Evolutionary conservation across 106 monocot species (phyloP), one percentile per base, ranked within the genome.

Genomic region (Amphibolis antarctica): DNA sequence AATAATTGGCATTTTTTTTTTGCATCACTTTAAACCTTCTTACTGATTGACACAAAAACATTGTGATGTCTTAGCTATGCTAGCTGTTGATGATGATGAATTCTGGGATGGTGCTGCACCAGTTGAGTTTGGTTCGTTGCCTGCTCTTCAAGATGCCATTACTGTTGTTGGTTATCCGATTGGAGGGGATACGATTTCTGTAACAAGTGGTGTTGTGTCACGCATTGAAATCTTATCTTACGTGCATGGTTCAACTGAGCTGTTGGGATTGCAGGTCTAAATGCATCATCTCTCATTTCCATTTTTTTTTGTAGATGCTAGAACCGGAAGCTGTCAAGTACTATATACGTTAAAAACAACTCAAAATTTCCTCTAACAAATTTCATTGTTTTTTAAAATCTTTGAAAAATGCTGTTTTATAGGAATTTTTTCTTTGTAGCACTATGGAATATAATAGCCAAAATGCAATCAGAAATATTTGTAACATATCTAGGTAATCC

Each of bases 131-230:
- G 98, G 98, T 22, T 68, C 80, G 19, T 77, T 99, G 65, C 98
- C 98, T 63, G 91, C 98, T 26, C 82, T 99, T n/a, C 98, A 99
- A 68, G 98, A 99, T 83, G 91, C 85, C 66, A 91, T 99, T 59
- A 85, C 91, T 69, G 98, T 99, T 60, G 90, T 99, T 66, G 98
- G 98, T 0, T 99, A 99, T 53, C 98, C 98, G 20, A 99, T 99
- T 76, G 98, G 98, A 64, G 91, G 98, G 44, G 98, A 99, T 61
- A 99, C 98, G 27, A 99, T 99, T 24, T 99, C 98, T 53, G 98
- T 99, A 48, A 99, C 98, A 20, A 99, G 98, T 74, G 98, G 98
- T 68, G 98, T 99, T 66, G 98, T 99, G 27, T 99, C 98, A 44
- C 84, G 98, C 19, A 99, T 99, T 66, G 91, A 99, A 71, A 99